Evolutionary conservation across 2,329 filamentous ascomycete species (phyloP).

Genomic region (Alternaria brassicicola): DNA sequence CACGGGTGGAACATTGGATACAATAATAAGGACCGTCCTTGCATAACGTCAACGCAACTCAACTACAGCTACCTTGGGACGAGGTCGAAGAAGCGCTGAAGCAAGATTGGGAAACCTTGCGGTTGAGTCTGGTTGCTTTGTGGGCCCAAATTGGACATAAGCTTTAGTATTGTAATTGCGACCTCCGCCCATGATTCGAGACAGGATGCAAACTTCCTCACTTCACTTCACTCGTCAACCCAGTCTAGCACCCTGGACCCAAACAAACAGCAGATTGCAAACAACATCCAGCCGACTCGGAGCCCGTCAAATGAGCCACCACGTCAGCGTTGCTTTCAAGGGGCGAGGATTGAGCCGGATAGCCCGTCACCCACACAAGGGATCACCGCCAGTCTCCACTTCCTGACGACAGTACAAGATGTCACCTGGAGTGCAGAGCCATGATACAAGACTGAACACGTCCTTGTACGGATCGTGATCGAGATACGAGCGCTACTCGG

Average conservation of each 20-base stretch:
- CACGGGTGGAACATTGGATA: constrained; percentile 40
- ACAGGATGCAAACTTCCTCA: constrained; percentile 5
- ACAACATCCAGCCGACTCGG: constrained; percentile 1
- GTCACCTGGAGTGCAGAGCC: constrained; percentile 16
- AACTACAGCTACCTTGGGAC: constrained; percentile 14
- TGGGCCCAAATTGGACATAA: constrained; percentile 13
- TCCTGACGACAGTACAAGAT: constrained; percentile 9
- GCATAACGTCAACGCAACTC: constrained; percentile 26
- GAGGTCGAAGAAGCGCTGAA: constrained; percentile 26
- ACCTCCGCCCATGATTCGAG: constrained; percentile 13
- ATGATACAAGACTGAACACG: constrained; percentile 25
- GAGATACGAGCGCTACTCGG: constrained; percentile 28
- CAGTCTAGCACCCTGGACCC: not conserved
- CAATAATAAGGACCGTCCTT: constrained; percentile 31
- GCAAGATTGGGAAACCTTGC: constrained; percentile 7
- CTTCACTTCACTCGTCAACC: constrained; percentile 6
- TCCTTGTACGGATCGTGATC: constrained; percentile 16
- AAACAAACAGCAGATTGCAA: constrained; percentile 10
- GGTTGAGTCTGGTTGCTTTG: constrained; percentile 1
- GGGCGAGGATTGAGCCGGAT: not conserved
- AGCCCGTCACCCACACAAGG: constrained; percentile 9
- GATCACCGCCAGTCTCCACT: constrained; percentile 18
- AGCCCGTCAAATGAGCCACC: constrained; percentile 1
- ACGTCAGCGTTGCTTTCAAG: constrained; percentile 10
- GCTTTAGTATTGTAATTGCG: constrained; percentile 14